Evolutionary conservation across 306 rosid species (phyloP).

Genomic region (Purshia tridentata): DNA sequence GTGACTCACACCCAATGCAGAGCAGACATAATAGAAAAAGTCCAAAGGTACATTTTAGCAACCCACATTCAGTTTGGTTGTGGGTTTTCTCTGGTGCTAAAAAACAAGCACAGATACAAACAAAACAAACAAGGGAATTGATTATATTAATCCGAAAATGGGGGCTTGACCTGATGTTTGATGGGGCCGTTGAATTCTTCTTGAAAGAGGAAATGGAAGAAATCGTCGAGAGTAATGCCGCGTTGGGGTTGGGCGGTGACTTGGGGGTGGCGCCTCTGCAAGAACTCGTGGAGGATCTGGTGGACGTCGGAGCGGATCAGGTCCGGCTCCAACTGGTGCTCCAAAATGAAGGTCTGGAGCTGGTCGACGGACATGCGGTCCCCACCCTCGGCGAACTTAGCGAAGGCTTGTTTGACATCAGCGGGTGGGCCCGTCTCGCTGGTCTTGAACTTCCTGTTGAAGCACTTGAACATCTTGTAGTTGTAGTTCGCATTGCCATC

Average conservation of each 20-base stretch:
- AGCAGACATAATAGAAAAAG: no score
- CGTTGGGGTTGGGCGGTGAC: slow-evolving; percentile 1
- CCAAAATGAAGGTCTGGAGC: slow-evolving; percentile 46
- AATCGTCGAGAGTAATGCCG: slow-evolving; percentile 52
- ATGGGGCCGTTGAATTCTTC: slow-evolving; percentile 59
- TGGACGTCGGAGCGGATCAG: slow-evolving; percentile 37
- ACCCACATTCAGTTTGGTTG: no score
- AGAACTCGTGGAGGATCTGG: slow-evolving; percentile 31
- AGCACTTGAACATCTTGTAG: slow-evolving; percentile 64
- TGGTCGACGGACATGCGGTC: slow-evolving; percentile 51
- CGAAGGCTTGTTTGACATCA: slow-evolving; percentile 55
- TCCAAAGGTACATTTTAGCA: no score
- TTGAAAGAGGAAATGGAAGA: slow-evolving; percentile 52
- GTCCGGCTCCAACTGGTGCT: slow-evolving; percentile 46
- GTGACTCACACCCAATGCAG: no score
- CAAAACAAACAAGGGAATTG: no score
- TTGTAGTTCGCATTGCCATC: slow-evolving; percentile 34
- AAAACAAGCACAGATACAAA: no score
- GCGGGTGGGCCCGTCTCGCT: slow-evolving; percentile 55
- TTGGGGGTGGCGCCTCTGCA: slow-evolving; percentile 27
- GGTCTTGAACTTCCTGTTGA: slow-evolving; percentile 66
- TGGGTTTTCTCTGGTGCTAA: no score
- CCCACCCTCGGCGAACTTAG: slow-evolving; percentile 37
- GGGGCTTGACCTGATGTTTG: slow-evolving; percentile 42
- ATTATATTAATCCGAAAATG: no score